These are phyloP conservation scores for Quercus berberidifolia DNA, from an alignment of 306 rosid species.

Conservation along the genomic window DNA sequence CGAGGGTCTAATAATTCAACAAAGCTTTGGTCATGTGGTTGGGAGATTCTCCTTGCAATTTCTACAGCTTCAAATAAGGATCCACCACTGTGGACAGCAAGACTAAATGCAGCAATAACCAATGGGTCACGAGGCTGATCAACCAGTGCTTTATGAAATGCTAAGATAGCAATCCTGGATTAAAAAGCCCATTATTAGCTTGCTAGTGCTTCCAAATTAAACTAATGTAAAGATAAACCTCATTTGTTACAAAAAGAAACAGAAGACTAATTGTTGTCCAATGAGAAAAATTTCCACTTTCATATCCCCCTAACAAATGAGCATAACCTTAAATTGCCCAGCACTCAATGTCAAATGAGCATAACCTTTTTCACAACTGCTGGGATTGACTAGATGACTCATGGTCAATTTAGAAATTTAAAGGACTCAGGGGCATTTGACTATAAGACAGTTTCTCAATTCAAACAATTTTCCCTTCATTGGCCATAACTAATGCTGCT, in stretches of 20 bases:
- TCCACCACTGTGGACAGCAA: conserved; percentile 37
- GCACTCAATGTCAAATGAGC: neutral
- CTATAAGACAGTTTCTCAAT: too few species aligned
- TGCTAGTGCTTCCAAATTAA: neutral
- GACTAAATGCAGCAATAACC: conserved; percentile 38
- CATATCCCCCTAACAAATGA: neutral
- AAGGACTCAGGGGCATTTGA: neutral
- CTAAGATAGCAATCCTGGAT: conserved; percentile 41
- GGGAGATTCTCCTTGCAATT: conserved; percentile 19
- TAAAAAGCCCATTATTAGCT: neutral
- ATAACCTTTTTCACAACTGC: neutral
- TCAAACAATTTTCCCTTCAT: too few species aligned
- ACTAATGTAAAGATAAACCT: neutral
- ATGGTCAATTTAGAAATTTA: neutral
- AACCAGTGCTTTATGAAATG: conserved; percentile 40
- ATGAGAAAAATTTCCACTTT: neutral
- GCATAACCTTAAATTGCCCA: neutral
- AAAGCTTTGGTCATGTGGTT: conserved; percentile 23
- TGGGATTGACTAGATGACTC: neutral
- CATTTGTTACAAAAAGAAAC: neutral
- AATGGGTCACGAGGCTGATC: conserved; percentile 39
- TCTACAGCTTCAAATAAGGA: conserved; percentile 29
- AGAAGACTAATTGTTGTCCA: neutral
- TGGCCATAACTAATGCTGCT: too few species aligned
- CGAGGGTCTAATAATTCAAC: conserved; percentile 26